Evolutionary conservation across 2,329 filamentous ascomycete species (phyloP).

Genomic region (Sporothrix inflata): DNA sequence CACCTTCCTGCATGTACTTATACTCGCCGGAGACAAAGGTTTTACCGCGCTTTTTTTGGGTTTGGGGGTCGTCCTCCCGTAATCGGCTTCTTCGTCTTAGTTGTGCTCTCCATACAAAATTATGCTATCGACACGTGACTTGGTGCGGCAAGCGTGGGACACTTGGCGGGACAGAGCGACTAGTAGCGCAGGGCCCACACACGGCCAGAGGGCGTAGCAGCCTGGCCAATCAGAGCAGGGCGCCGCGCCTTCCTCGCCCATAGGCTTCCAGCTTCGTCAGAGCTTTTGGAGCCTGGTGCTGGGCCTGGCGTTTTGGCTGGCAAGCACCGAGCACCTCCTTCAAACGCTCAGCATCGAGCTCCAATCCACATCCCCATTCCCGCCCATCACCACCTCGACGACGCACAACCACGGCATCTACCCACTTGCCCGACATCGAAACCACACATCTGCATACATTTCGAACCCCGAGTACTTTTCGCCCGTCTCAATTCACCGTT

Average conservation of each 20-base stretch:
- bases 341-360: constrained; percentile 27
- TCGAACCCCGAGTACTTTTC: neutral
- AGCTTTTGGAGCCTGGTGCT: constrained; percentile 36
- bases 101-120: neutral
- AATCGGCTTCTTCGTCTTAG: neutral
- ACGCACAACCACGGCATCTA: constrained; percentile 8
- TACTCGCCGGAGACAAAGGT: neutral
- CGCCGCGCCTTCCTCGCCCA: constrained; percentile 15
- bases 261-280: constrained; percentile 34
- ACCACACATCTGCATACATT: neutral
- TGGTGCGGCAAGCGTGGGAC: neutral
- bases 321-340: constrained; percentile 25
- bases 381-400: neutral
- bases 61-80: neutral
- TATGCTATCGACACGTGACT: constrained; percentile 21
- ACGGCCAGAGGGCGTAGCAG: neutral
- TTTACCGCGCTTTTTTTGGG: neutral
- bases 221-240: neutral
- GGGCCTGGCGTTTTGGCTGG: constrained; percentile 10
- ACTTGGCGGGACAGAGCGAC: neutral
- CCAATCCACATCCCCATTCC: constrained; percentile 16
- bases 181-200: neutral
- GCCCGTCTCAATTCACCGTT: neutral
- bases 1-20: neutral
- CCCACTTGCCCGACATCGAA: neutral